These are phyloP conservation scores for Hemisphaericaspora subhashii DNA, from an alignment of 1,139 yeast species.

Conservation along the genomic window DNA sequence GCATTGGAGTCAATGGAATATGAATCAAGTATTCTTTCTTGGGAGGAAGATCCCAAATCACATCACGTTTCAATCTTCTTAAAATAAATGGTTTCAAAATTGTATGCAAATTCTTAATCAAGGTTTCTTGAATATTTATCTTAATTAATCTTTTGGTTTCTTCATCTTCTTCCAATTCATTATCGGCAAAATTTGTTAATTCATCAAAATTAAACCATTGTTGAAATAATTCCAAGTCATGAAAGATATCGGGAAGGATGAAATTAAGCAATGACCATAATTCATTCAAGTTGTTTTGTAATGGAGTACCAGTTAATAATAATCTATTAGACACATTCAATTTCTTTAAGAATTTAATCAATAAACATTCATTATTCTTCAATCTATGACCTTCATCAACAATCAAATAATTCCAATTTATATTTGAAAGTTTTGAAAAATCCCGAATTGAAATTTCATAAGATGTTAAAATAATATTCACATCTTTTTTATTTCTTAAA, in stretches of 20 bases:
- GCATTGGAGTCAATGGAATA: slow-evolving; percentile 63
- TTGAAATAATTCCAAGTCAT: slow-evolving; percentile 84
- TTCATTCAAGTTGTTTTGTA: slow-evolving; percentile 86
- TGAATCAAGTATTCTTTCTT: slow-evolving; percentile 86
- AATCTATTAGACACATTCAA: slow-evolving; percentile 68
- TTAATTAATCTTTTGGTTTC: slow-evolving; percentile 48
- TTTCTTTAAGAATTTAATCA: slow-evolving; percentile 69
- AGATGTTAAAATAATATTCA: slow-evolving; percentile 68
- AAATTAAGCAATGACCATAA: slow-evolving; percentile 89
- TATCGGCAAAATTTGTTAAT: slow-evolving; percentile 42
- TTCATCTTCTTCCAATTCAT: slow-evolving; percentile 29
- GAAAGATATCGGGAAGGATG: slow-evolving; percentile 87
- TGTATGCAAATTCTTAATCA: slow-evolving; percentile 78
- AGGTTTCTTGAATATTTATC: slow-evolving; percentile 60
- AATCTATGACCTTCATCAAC: slow-evolving; percentile 97
- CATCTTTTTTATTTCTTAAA: slow-evolving; percentile 19
- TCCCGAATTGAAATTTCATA: slow-evolving; percentile 81
- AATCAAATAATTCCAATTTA: slow-evolving; percentile 77
- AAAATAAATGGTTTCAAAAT: slow-evolving; percentile 85
- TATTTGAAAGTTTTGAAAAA: slow-evolving; percentile 46
- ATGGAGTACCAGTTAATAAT: slow-evolving; percentile 87
- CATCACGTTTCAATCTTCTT: slow-evolving; percentile 77
- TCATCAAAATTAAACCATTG: slow-evolving; percentile 88
- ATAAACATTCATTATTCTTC: slow-evolving; percentile 75
- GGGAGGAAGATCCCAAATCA: slow-evolving; percentile 68